These are phyloP conservation scores for Leccinum holopus DNA, from an alignment of 1,284 basidiomycete genomes.

Conservation along the genomic window DNA sequence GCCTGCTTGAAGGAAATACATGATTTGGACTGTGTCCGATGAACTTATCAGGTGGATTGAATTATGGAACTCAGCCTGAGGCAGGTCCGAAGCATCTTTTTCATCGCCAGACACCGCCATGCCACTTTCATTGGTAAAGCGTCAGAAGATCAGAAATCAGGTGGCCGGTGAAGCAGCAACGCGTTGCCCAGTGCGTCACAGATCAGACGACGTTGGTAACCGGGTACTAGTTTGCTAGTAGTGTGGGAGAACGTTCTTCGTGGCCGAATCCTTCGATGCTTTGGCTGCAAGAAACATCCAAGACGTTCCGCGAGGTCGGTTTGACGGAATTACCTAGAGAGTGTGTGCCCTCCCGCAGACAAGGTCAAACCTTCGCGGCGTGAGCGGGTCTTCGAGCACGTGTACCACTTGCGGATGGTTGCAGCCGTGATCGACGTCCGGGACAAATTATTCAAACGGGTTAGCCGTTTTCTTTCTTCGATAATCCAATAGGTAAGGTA, in stretches of 20 bases:
- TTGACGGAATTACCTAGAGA: not conserved
- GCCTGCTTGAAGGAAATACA: not conserved
- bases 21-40: not conserved
- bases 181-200: too few species aligned
- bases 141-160: not conserved
- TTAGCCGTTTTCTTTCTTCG: not conserved
- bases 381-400: not conserved
- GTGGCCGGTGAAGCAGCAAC: too few species aligned
- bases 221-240: too few species aligned
- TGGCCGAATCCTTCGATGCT: not conserved
- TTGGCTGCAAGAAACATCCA: not conserved
- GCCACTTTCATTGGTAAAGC: not conserved
- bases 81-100: not conserved
- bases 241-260: not conserved
- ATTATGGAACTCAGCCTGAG: not conserved
- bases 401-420: not conserved
- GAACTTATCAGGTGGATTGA: not conserved
- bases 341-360: not conserved
- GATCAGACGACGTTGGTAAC: not conserved
- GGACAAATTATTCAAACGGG: not conserved
- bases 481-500: not conserved
- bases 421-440: not conserved
- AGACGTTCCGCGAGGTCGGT: not conserved
- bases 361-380: not conserved
- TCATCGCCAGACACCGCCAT: not conserved